Percentiles rank a stretch among this genome's conserved stretches.
These are phyloP conservation scores for Solanum paucissectum DNA, from an alignment of 257 asterid species.

Conservation along the genomic window DNA sequence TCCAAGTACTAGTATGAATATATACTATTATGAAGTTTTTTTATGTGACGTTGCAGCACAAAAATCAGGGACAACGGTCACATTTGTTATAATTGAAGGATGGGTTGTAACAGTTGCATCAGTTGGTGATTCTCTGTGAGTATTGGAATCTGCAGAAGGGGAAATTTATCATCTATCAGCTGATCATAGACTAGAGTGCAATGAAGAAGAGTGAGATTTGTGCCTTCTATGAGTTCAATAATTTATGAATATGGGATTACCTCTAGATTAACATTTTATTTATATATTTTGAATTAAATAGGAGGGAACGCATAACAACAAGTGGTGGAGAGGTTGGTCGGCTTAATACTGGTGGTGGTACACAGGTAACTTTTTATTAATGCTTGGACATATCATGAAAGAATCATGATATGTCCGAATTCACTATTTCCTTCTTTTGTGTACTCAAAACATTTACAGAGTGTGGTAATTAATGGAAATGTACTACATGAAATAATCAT, in stretches of 20 bases:
- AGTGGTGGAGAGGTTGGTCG: conserved; percentile 87
- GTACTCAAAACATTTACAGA: not conserved
- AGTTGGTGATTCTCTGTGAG: conserved; percentile 75
- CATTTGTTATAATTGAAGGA: conserved; percentile 73
- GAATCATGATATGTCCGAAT: too few species aligned
- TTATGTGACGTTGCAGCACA: conserved; percentile 29
- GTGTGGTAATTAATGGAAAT: not conserved
- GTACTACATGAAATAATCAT: not conserved
- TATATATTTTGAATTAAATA: conserved; percentile 20
- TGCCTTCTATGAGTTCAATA: not conserved
- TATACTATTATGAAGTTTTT: conserved; percentile 3
- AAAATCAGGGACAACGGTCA: conserved; percentile 71
- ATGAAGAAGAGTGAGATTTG: conserved; percentile 64
- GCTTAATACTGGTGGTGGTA: conserved; percentile 77
- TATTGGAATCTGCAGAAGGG: conserved; percentile 71
- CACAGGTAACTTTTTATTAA: conserved; percentile 37
- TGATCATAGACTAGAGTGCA: conserved; percentile 75
- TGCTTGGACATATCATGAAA: not conserved
- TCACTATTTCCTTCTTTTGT: not conserved
- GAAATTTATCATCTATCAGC: conserved; percentile 56
- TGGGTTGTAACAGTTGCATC: conserved; percentile 73
- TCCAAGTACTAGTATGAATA: not conserved
- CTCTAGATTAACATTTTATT: not conserved
- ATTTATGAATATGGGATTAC: not conserved
- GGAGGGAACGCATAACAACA: conserved; percentile 63